Evolutionary conservation across 2,329 filamentous ascomycete genomes (phyloP).

Genomic region (Grosmannia clavigera): DNA sequence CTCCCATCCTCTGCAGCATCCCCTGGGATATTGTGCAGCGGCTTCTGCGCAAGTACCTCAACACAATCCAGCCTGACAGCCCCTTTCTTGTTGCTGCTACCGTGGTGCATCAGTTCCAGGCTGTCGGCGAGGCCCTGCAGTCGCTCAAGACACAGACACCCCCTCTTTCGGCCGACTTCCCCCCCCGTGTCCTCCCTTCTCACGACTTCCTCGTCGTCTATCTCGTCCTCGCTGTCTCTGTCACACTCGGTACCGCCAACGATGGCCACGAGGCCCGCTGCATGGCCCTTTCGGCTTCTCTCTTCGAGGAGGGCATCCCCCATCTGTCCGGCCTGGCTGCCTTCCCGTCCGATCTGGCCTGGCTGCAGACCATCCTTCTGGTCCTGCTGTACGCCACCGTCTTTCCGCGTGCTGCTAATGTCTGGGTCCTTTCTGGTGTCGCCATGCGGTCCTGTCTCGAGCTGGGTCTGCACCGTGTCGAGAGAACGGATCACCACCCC

Average conservation of each 20-base stretch:
- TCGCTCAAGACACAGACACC: neutral
- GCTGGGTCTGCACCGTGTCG: conserved; percentile 6
- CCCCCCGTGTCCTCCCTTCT: conserved; percentile 11
- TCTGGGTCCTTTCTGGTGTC: conserved; percentile 12
- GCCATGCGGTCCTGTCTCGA: conserved; percentile 12
- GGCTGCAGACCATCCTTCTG: conserved; percentile 10
- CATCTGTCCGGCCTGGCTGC: conserved; percentile 17
- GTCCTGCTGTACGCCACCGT: conserved; percentile 11
- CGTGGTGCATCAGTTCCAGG: conserved; percentile 17
- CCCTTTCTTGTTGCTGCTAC: conserved; percentile 17
- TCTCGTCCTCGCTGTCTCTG: conserved; percentile 19
- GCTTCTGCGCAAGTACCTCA: conserved; percentile 20
- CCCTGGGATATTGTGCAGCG: conserved; percentile 11
- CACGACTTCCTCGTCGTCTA: conserved; percentile 21
- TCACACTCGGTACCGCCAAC: conserved; percentile 19
- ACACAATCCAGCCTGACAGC: conserved; percentile 17
- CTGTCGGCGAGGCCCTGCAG: conserved; percentile 1
- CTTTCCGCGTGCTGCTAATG: conserved; percentile 10
- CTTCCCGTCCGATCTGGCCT: conserved; percentile 14
- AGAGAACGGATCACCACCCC: neutral
- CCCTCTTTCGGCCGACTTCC: neutral
- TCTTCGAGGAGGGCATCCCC: conserved; percentile 21
- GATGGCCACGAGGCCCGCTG: conserved; percentile 19
- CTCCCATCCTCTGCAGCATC: conserved; percentile 8
- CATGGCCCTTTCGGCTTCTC: conserved; percentile 18